Evolutionary conservation across 108 stramenopile genomes (phyloP), one percentile per base, ranked within the genome.

Genomic region (Fragilariopsis cylindrus): DNA sequence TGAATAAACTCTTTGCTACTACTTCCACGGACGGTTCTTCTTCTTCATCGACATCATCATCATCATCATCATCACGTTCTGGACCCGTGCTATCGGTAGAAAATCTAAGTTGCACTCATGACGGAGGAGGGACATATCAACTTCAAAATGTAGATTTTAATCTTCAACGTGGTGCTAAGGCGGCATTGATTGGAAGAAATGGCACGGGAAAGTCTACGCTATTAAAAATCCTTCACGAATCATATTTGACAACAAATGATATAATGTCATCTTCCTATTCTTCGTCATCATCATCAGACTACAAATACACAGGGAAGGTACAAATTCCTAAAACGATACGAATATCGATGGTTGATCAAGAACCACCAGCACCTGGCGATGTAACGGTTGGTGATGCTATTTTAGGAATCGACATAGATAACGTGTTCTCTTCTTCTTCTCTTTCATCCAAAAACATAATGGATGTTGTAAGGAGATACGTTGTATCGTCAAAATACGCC

Each of bases 171-270:
- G 93, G 93, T 48, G 74, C 73, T 4, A 83, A 84, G 48, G 81
- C 83, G 8, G 88, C 88, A 41, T 72, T 94, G 57, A 87, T 94
- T 5, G 93, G 93, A 11, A 44, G 87, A 19, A 93, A 93, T 71
- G 92, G 85, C n/a, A 78, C 89, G 21, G 93, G 93, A 9, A 94
- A 94, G 69, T 81, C 79, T 4, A 91, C 89, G 3, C 82, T 94
- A 47, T 71, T 94, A 21, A 73, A 81, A 54, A 90, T 94, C 46
- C 53, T 94, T 2, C 87, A 90, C 9, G 87, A 88, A 68, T 65
- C 84, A 4, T 68, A 68, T 48, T 7, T 68, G 67, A 77, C 71
- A 42, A 71, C 81, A 11, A 79, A 66, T 50, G 68, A 50, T 48
- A 13, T 63, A 9, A 15, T 5, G 39, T 63, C 62, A 0, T 63